These are phyloP conservation scores for Ramicandelaber brevisporus DNA, from an alignment of 192 early-diverging fungal species.

Conservation along the genomic window DNA sequence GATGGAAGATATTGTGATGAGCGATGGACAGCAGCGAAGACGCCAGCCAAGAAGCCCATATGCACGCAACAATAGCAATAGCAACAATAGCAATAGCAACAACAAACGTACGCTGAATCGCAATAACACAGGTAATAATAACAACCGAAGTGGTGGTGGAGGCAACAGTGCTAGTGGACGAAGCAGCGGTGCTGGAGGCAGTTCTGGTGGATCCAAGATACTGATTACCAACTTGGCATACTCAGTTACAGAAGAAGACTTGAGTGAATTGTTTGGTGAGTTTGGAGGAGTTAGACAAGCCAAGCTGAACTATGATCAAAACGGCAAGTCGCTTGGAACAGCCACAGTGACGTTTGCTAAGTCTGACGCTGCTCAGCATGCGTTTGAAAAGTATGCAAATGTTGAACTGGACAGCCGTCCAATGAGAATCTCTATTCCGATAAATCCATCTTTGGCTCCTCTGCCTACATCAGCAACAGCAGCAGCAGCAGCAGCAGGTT, in stretches of 20 bases:
- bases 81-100: too few species aligned
- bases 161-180: too few species aligned
- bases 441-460: conserved; percentile 2
- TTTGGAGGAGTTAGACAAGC: conserved; percentile 8
- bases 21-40: too few species aligned
- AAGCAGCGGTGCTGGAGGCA: too few species aligned
- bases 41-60: too few species aligned
- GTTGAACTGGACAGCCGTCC: conserved; percentile 12
- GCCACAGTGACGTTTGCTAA: conserved; percentile 14
- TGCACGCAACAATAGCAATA: too few species aligned
- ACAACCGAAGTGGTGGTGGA: too few species aligned
- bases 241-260: conserved; percentile 11
- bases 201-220: too few species aligned
- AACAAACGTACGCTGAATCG: too few species aligned
- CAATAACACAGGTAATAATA: too few species aligned
- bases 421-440: conserved; percentile 9
- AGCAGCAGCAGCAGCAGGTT: not conserved
- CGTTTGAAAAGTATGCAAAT: conserved; percentile 12
- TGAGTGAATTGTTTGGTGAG: conserved; percentile 13
- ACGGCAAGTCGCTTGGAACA: conserved; percentile 13
- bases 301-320: conserved; percentile 9
- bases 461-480: conserved; percentile 2
- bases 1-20: too few species aligned
- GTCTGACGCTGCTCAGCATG: conserved; percentile 6
- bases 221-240: conserved; percentile 16